Evolutionary conservation across 106 monocot genomes (phyloP).

Genomic region (Dactylorhiza incarnata): DNA sequence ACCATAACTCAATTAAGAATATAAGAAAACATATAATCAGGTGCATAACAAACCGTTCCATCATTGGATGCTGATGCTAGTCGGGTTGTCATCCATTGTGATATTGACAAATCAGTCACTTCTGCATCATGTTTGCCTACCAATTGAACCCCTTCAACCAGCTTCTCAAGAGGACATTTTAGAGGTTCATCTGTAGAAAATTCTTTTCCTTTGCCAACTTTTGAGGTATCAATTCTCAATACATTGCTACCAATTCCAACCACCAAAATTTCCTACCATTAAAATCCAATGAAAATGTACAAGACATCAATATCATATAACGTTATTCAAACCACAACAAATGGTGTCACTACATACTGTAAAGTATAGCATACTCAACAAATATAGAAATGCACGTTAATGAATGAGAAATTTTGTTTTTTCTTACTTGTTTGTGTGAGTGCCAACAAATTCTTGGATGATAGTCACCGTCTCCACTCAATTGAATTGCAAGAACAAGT

Average conservation of each 20-base stretch:
- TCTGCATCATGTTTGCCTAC: slow-evolving; percentile 91
- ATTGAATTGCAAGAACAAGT: slow-evolving; percentile 71
- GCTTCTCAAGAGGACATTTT: slow-evolving; percentile 59
- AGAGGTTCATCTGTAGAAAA: slow-evolving; percentile 80
- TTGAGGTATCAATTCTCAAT: slow-evolving; percentile 82
- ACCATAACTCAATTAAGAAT: not conserved
- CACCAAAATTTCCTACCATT: slow-evolving; percentile 68
- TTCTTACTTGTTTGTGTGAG: slow-evolving; percentile 92
- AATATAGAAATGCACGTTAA: not conserved
- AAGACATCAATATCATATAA: slow-evolving; percentile 4
- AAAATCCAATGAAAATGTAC: not conserved
- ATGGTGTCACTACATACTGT: not conserved
- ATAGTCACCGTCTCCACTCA: slow-evolving; percentile 57
- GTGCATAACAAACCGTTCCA: slow-evolving; percentile 63
- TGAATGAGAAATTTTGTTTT: not conserved
- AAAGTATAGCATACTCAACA: not conserved
- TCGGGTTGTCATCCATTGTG: slow-evolving; percentile 97
- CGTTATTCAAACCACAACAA: not conserved
- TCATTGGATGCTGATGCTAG: slow-evolving; percentile 91
- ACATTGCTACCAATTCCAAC: slow-evolving; percentile 76
- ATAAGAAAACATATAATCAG: not conserved
- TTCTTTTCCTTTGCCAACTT: slow-evolving; percentile 67
- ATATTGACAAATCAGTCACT: slow-evolving; percentile 91
- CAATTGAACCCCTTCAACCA: slow-evolving; percentile 69
- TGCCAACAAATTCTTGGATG: slow-evolving; percentile 97